Percentiles rank a stretch among this genome's conserved stretches.
Evolutionary conservation across 768 basidiomycete species (phyloP).

Genomic region (Mycena chlorophos): DNA sequence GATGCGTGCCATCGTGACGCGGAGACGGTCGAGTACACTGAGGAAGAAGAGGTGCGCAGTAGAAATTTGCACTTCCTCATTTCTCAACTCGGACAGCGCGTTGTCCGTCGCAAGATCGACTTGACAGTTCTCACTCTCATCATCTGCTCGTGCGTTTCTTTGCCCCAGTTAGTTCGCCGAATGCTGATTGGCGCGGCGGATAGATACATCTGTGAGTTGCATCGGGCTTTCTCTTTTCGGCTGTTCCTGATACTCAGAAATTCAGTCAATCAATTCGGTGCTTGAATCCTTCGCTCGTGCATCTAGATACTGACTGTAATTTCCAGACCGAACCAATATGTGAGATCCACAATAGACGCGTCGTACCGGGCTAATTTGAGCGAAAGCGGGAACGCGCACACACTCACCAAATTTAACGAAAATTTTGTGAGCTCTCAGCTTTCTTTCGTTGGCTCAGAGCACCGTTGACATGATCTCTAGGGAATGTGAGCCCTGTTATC

Average conservation of each 20-base stretch:
- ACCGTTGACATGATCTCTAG: constrained; percentile 25
- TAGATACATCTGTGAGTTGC: constrained; percentile 50
- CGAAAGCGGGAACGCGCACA: constrained; percentile 53
- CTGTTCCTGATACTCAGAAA: no score
- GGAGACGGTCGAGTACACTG: constrained; percentile 45
- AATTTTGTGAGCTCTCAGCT: constrained; percentile 42
- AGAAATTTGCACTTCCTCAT: neutral
- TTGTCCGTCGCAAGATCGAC: constrained; percentile 53
- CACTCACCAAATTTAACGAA: constrained; percentile 50
- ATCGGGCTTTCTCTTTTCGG: no score
- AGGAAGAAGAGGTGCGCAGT: constrained; percentile 47
- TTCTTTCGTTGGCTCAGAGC: neutral
- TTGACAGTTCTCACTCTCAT: constrained; percentile 50
- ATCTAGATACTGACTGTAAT: neutral
- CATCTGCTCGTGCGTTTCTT: constrained; percentile 43
- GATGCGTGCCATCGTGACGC: constrained; percentile 55
- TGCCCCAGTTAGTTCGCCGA: neutral
- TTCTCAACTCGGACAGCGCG: constrained; percentile 29
- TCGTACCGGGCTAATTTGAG: constrained; percentile 20
- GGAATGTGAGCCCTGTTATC: constrained; percentile 33
- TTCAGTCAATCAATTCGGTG: constrained; percentile 52
- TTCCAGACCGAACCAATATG: constrained; percentile 58
- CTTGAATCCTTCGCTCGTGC: constrained; percentile 5
- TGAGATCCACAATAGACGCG: constrained; percentile 23
- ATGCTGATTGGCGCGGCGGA: neutral